phyloP scores from a whole-genome alignment of 176 grass and related monocot species.

The Raddia distichophylla region DNA sequence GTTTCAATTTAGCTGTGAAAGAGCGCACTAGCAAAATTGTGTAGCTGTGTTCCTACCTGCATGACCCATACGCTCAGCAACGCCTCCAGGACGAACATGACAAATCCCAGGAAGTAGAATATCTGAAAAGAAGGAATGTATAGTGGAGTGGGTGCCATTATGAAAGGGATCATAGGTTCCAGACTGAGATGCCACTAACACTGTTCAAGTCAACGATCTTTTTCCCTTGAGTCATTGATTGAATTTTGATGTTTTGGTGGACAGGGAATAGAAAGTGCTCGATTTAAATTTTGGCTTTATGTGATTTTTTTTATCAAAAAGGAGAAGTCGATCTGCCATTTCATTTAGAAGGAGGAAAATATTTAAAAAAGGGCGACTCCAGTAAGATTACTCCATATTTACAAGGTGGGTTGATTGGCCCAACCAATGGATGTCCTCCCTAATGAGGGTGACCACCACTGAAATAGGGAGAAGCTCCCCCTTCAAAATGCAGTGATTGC shows the following conservation, averaged over 20 bases:
- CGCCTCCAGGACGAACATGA: constrained; percentile 53
- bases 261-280: background rate
- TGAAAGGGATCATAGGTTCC: background rate
- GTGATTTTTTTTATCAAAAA: too few relatives aligned
- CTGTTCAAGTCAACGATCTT: background rate
- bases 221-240: background rate
- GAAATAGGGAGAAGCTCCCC: too few relatives aligned
- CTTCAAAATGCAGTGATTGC: too few relatives aligned
- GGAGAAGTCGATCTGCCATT: too few relatives aligned
- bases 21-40: background rate
- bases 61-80: constrained; percentile 73
- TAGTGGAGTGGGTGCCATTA: background rate
- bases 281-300: background rate
- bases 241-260: background rate
- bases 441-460: too few relatives aligned
- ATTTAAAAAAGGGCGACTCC: too few relatives aligned
- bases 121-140: constrained; percentile 46
- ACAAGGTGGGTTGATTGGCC: too few relatives aligned
- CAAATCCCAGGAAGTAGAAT: constrained; percentile 69
- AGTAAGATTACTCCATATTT: too few relatives aligned
- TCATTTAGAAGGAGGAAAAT: too few relatives aligned
- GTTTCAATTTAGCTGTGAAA: too few relatives aligned
- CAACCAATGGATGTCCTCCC: too few relatives aligned
- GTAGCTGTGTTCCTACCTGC: constrained; percentile 39
- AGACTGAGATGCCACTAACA: background rate